Evolutionary conservation across 768 basidiomycete genomes (phyloP), one percentile per base, ranked within the genome.

Genomic region (Auricularia cornea): DNA sequence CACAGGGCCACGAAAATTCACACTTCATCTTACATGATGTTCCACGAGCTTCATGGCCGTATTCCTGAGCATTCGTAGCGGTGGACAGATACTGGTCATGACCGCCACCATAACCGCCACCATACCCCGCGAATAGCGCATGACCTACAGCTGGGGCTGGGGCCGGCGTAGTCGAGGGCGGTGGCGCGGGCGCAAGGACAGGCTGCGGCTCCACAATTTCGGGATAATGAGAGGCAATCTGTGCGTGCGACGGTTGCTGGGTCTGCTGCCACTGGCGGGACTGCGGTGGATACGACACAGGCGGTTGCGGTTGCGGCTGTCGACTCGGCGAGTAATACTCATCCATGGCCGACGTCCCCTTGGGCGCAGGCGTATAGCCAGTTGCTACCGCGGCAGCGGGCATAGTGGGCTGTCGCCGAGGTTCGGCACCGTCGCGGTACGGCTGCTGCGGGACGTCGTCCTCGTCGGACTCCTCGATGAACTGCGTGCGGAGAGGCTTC

Each of bases 301-400:
- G 79, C 2, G 76, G 72, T n/a, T 70, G 60, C 64, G 65, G 65
- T 56, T 70, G 73, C 20, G 78, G 69, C 26, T 26, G 30, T 11
- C 23, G 8, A 23, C 10, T 62, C 12, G 77, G 63, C 33, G 80
- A 74, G 69, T 91, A 89, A 65, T 90, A 92, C 26, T 88, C 88
- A 68, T 92, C 90, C 5, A 92, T 79, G 3, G 91, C 84, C 51
- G 88, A 83, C 44, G 83, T 80, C 2, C 90, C 90, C 18, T 77
- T 72, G 3, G 85, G 75, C 26, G 81, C 88, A 65, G 83, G 86
- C 2, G 83, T 78, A 71, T 92, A 92, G 6, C 88, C 89, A 61
- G 54, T 60, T 16, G 64, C 41, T 35, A 29, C 77, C 67, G 52
- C 74, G 68, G 38, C 72, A 68, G 40, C 74, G 71, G 40, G 75